These are phyloP conservation scores for Rhizopogon roseolus DNA, from an alignment of 768 basidiomycete species.

Conservation along the genomic window DNA sequence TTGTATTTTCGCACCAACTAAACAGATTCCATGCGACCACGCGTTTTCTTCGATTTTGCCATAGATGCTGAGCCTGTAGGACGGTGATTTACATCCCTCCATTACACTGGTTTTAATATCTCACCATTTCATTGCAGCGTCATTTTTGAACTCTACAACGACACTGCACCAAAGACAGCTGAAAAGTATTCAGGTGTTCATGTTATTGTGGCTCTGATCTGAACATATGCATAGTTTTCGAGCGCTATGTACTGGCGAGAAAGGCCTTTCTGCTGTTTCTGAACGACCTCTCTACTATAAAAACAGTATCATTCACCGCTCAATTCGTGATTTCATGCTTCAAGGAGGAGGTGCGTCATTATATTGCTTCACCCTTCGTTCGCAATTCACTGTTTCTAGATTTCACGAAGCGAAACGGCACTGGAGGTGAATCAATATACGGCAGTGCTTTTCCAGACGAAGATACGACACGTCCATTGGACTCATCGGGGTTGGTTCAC, in stretches of 20 bases:
- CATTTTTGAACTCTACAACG: slow-evolving; percentile 72
- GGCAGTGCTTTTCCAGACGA: slow-evolving; percentile 76
- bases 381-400: slow-evolving; percentile 34
- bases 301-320: slow-evolving; percentile 70
- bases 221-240: slow-evolving; percentile 56
- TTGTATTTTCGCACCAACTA: too few relatives aligned
- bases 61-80: slow-evolving; percentile 47
- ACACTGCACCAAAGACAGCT: slow-evolving; percentile 66
- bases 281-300: slow-evolving; percentile 82
- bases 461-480: slow-evolving; percentile 57
- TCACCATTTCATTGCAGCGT: slow-evolving; percentile 36
- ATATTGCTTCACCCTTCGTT: background rate
- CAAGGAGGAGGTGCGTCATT: slow-evolving; percentile 63
- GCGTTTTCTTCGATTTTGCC: slow-evolving; percentile 68
- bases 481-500: slow-evolving; percentile 52
- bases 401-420: slow-evolving; percentile 75
- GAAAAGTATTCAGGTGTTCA: slow-evolving; percentile 58
- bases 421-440: slow-evolving; percentile 81
- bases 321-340: slow-evolving; percentile 76
- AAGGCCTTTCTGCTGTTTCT: slow-evolving; percentile 59
- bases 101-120: background rate
- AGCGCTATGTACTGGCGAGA: slow-evolving; percentile 81
- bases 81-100: slow-evolving; percentile 35
- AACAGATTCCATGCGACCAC: slow-evolving; percentile 29
- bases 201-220: slow-evolving; percentile 6